phyloP scores from a whole-genome alignment of 1,284 basidiomycete species.

The Phaffia rhodozyma region DNA sequence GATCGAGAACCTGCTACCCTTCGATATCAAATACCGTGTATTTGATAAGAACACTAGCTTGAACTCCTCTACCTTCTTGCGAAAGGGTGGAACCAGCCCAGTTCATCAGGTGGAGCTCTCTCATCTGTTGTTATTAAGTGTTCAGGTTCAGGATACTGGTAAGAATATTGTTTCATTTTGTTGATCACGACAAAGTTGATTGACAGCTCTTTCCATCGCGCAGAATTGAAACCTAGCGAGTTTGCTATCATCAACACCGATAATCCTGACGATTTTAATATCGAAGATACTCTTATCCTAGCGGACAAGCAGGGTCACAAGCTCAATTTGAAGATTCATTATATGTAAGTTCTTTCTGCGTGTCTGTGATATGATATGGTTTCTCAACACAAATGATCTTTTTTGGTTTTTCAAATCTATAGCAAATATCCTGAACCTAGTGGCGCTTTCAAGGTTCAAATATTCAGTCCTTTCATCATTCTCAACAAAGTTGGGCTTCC shows the following conservation, averaged over 20 bases:
- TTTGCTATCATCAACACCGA: constrained; percentile 97
- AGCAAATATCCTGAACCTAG: constrained; percentile 82
- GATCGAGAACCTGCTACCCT: constrained; percentile 90
- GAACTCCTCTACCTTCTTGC: constrained; percentile 68
- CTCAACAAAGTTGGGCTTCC: constrained; percentile 88
- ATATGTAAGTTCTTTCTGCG: constrained; percentile 48
- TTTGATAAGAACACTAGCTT: constrained; percentile 93
- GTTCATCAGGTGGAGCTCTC: constrained; percentile 90
- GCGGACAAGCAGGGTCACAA: constrained; percentile 66
- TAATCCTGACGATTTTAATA: constrained; percentile 76
- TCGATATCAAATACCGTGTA: constrained; percentile 88
- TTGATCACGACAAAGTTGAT: not conserved
- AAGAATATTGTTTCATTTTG: constrained; percentile 22
- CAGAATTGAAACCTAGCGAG: constrained; percentile 91
- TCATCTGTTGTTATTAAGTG: constrained; percentile 87
- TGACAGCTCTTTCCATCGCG: not conserved
- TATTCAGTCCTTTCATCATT: constrained; percentile 85
- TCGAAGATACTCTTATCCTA: constrained; percentile 60
- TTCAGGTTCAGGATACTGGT: constrained; percentile 84
- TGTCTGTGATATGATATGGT: not conserved
- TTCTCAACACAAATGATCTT: constrained; percentile 3
- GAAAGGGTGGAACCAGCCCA: constrained; percentile 89
- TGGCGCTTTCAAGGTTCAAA: constrained; percentile 96
- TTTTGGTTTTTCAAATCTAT: not conserved
- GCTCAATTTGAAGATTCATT: constrained; percentile 73